Evolutionary conservation across 768 basidiomycete genomes (phyloP).

Genomic region (Suillus fuscotomentosus): DNA sequence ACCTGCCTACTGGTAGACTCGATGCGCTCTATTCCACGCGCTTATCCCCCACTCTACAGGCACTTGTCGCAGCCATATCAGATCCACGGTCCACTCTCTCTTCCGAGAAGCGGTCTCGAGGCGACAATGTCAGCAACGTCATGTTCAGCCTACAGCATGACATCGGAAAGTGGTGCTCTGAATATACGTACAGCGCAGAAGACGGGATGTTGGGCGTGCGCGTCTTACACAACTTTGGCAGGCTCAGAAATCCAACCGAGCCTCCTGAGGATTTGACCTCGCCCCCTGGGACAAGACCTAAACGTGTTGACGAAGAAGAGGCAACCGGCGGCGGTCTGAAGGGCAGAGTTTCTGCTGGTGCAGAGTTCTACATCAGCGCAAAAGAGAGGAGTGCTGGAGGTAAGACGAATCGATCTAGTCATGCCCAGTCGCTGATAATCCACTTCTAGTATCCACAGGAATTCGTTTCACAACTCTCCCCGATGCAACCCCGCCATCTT

Average conservation of each 20-base stretch:
- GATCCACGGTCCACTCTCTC: constrained; percentile 58
- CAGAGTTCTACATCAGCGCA: constrained; percentile 90
- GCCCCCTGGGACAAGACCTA: constrained; percentile 40
- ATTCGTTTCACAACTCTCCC: constrained; percentile 93
- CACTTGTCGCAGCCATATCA: constrained; percentile 82
- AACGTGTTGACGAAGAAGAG: constrained; percentile 94
- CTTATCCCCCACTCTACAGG: constrained; percentile 75
- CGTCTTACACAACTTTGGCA: constrained; percentile 90
- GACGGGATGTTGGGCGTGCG: constrained; percentile 92
- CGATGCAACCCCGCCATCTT: constrained; percentile 68
- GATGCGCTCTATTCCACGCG: constrained; percentile 89
- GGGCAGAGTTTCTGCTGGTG: constrained; percentile 89
- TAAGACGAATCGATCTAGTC: constrained; percentile 32
- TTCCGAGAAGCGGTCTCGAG: constrained; percentile 38
- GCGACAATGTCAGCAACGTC: constrained; percentile 59
- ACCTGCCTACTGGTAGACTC: constrained; percentile 83
- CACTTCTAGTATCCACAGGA: constrained; percentile 76
- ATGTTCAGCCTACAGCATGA: constrained; percentile 92
- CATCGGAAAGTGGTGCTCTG: constrained; percentile 87
- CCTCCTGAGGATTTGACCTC: constrained; percentile 32
- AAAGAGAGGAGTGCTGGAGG: constrained; percentile 92
- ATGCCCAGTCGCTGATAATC: constrained; percentile 4
- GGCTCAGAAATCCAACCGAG: constrained; percentile 43
- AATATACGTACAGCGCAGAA: constrained; percentile 92
- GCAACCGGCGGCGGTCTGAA: constrained; percentile 88